Conservation (phyloP, 768 basidiomycete genomes). For the Lyophyllum shimeji region DNA sequence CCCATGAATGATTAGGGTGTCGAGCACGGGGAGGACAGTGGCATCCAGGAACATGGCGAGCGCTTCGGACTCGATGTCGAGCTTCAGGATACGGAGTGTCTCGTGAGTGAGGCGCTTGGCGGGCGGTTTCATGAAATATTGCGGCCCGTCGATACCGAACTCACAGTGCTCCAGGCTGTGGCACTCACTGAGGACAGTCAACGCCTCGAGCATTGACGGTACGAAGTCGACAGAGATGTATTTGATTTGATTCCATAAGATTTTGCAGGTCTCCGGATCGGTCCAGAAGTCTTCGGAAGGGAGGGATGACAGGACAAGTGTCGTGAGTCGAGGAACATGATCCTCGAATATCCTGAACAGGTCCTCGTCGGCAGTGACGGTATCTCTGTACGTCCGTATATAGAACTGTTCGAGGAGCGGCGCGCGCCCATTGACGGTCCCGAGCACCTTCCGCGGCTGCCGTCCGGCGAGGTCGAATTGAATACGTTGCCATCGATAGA, state of each 20-base stretch:
- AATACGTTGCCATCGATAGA: conserved; percentile 30
- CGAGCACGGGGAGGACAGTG: conserved; percentile 26
- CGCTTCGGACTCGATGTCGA: conserved; percentile 29
- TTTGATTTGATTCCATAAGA: conserved; percentile 33
- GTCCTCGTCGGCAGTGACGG: conserved; percentile 29
- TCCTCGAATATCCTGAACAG: conserved; percentile 29
- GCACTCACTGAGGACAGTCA: neutral
- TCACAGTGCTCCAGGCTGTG: conserved; percentile 13
- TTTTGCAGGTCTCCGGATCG: conserved; percentile 18
- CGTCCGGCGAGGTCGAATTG: conserved; percentile 31
- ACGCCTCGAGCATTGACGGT: conserved; percentile 1
- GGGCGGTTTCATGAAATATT: neutral
- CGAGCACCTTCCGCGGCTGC: conserved; percentile 22
- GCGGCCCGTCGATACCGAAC: conserved; percentile 29
- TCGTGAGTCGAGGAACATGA: conserved; percentile 26
- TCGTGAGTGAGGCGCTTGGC: conserved; percentile 22
- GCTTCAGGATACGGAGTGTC: conserved; percentile 25
- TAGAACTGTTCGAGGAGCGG: conserved; percentile 30
- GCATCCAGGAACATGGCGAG: conserved; percentile 28
- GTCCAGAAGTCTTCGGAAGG: conserved; percentile 26
- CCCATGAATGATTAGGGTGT: conserved; percentile 25
- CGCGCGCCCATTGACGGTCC: conserved; percentile 21
- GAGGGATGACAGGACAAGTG: conserved; percentile 30
- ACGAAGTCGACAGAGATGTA: conserved; percentile 26
- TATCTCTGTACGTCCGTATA: conserved; percentile 26